These are phyloP conservation scores for Aureobasidium leucospermi DNA, from an alignment of 2,329 filamentous ascomycete species.

Conservation along the genomic window DNA sequence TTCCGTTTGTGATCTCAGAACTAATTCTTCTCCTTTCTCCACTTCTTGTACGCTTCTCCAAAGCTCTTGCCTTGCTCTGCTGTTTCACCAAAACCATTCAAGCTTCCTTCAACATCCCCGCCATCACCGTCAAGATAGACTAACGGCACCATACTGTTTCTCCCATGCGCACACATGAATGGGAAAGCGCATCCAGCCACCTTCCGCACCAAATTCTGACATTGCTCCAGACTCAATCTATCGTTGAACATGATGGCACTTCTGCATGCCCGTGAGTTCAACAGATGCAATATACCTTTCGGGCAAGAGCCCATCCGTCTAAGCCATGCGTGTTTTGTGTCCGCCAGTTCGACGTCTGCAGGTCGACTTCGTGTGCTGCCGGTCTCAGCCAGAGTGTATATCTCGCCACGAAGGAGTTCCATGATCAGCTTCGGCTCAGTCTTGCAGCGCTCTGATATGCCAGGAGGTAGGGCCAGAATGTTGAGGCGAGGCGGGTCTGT, in stretches of 20 bases:
- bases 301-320: slow-evolving; percentile 62
- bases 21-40: background rate
- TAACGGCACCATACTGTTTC: slow-evolving; percentile 44
- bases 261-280: slow-evolving; percentile 69
- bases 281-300: slow-evolving; percentile 63
- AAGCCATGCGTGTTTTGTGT: slow-evolving; percentile 44
- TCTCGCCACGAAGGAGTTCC: slow-evolving; percentile 65
- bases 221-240: slow-evolving; percentile 50
- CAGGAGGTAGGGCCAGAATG: slow-evolving; percentile 57
- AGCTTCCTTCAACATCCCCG: background rate
- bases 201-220: slow-evolving; percentile 47
- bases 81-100: background rate
- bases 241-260: slow-evolving; percentile 88
- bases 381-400: slow-evolving; percentile 56
- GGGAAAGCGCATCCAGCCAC: slow-evolving; percentile 63
- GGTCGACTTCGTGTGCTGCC: background rate
- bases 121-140: slow-evolving; percentile 21
- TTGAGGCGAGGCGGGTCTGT: slow-evolving; percentile 18
- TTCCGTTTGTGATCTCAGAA: too few species aligned
- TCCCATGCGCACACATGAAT: slow-evolving; percentile 77
- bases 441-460: slow-evolving; percentile 69
- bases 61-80: background rate
- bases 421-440: slow-evolving; percentile 64
- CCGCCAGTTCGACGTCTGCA: background rate
- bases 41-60: background rate